Evolutionary conservation across 106 monocot genomes (phyloP), one percentile per base, ranked within the genome.

Genomic region (Vanilla planifolia): DNA sequence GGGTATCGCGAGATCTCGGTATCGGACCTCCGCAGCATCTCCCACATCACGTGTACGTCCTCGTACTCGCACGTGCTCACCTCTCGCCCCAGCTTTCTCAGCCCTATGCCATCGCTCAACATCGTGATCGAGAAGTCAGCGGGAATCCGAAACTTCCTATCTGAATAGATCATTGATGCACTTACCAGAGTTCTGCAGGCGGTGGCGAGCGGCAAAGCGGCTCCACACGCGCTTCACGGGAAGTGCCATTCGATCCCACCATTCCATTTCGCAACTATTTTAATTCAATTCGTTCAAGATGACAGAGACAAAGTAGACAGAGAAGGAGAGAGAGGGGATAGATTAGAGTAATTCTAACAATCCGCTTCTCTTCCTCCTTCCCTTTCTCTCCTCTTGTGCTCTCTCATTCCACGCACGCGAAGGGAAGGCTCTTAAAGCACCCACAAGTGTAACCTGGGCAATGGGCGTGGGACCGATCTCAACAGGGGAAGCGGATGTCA

Each of bases 31-130:
- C 68, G 43, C 56, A 75, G 48, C 68, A 75, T 75, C 60, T 68
- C 75, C 75, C 75, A 75, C 75, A 75, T 75, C 63, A 75, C 68
- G 30, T 48, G 75, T 35, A 75, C 75, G 29, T 75, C 75, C 63
- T 69, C 68, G 63, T 75, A 75, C 68, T 75, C 75, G 68, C 68
- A 75, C 25, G 68, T 63, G 34, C 64, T 36, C 64, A 27, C 23
- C 46, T 11, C n/a, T 47, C 29, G 32, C 32, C 30, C 19, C 29
- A 52, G 52, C 29, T 52, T 26, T 15, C 52, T 52, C 6, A 8
- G 52, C 52, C 48, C 48, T 48, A 24, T n/a, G 1, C 6, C 6
- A 19, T 3, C 13, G 39, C 39, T 13, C 39, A 40, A 40, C 39
- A 8, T 40, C 0, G 39, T 13, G 20, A 47, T 21, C 4, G 0